These are phyloP conservation scores for Mycosarcoma maydis DNA, from an alignment of 1,284 basidiomycete species.

Conservation along the genomic window DNA sequence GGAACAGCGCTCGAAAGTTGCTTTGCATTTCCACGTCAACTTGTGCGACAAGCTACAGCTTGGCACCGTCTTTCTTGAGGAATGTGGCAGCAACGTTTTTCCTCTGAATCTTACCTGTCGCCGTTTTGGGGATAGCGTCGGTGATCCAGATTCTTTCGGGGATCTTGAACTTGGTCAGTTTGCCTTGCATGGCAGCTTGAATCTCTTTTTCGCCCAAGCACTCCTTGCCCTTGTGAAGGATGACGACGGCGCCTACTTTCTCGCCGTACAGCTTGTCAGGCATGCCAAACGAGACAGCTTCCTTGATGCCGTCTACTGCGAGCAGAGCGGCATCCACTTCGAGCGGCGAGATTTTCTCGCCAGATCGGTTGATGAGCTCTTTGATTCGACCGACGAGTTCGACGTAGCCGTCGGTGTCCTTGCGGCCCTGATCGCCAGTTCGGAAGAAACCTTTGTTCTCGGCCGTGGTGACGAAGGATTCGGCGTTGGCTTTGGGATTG, in stretches of 20 bases:
- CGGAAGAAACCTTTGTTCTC: constrained; percentile 70
- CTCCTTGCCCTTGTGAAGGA: constrained; percentile 50
- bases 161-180: constrained; percentile 68
- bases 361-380: constrained; percentile 69
- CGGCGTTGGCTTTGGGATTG: constrained; percentile 68
- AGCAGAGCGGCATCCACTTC: constrained; percentile 72
- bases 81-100: constrained; percentile 61
- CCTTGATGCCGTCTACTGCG: constrained; percentile 70
- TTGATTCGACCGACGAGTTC: constrained; percentile 68
- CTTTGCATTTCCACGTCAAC: not conserved
- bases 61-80: constrained; percentile 47
- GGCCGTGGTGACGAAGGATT: constrained; percentile 63
- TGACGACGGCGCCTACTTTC: constrained; percentile 66
- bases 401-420: constrained; percentile 74
- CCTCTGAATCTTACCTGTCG: constrained; percentile 65
- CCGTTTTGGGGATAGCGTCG: constrained; percentile 67
- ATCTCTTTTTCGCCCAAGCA: constrained; percentile 54
- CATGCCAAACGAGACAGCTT: constrained; percentile 70
- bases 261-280: constrained; percentile 67
- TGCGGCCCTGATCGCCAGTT: constrained; percentile 75
- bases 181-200: constrained; percentile 51
- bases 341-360: constrained; percentile 77
- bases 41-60: constrained; percentile 16
- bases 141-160: constrained; percentile 67
- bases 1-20: too few relatives aligned